Percentiles rank a stretch among this genome's conserved stretches.
Conservation (phyloP, 2,329 filamentous ascomycete species). For the Aspergillus calidoustus region DNA sequence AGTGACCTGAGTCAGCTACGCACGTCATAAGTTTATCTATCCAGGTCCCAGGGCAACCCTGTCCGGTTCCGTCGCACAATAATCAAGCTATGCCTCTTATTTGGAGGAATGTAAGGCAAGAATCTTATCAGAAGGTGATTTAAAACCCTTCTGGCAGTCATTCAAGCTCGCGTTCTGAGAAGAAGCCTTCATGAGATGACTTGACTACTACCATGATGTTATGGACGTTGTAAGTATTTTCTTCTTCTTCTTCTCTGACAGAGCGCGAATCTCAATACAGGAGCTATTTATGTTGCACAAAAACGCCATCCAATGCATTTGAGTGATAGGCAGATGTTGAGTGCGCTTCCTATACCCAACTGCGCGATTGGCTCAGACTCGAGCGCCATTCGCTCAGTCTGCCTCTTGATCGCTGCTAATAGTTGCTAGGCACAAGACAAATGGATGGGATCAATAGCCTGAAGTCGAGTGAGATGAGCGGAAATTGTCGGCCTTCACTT, state of each 20-base stretch:
- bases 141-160: too few species aligned
- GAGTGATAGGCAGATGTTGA: not conserved
- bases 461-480: not conserved
- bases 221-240: too few species aligned
- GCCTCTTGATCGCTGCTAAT: too few species aligned
- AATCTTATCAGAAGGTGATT: too few species aligned
- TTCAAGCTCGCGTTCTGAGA: too few species aligned
- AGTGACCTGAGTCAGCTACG: constrained; percentile 7
- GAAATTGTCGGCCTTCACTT: not conserved
- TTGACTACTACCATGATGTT: too few species aligned
- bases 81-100: not conserved
- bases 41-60: not conserved
- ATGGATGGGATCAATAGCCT: not conserved
- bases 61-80: not conserved
- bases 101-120: too few species aligned
- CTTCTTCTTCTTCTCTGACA: too few species aligned
- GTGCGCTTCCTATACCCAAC: not conserved
- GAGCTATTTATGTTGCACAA: too few species aligned
- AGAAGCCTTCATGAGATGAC: too few species aligned
- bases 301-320: not conserved
- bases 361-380: not conserved
- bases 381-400: not conserved
- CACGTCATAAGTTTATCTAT: constrained; percentile 7
- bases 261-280: too few species aligned
- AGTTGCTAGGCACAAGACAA: not conserved